phyloP scores from a whole-genome alignment of 305 asterid species.

The Rubia peregrina region DNA sequence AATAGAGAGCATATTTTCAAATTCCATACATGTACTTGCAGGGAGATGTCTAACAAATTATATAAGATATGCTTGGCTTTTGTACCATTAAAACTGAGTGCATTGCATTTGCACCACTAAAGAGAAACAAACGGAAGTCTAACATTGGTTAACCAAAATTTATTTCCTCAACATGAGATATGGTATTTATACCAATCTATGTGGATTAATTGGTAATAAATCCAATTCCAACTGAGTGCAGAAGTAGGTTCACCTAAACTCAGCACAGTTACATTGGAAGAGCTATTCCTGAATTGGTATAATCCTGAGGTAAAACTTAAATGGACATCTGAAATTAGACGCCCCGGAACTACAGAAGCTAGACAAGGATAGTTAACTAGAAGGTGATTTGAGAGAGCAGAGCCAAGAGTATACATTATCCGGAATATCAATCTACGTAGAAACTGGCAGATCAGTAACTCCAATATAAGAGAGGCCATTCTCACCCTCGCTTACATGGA shows the following conservation, averaged over 20 bases:
- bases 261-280: neutral
- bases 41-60: too few species aligned
- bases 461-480: constrained; percentile 9
- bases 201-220: neutral
- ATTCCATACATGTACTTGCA: too few species aligned
- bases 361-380: neutral
- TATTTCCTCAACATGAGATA: neutral
- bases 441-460: neutral
- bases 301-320: neutral
- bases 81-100: neutral
- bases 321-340: neutral
- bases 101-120: neutral
- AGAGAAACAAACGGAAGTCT: neutral
- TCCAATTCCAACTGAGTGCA: neutral
- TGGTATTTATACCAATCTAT: neutral
- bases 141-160: neutral
- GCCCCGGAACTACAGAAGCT: neutral
- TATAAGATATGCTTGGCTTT: too few species aligned
- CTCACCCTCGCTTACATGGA: constrained; percentile 7
- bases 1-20: too few species aligned
- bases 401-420: neutral
- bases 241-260: neutral
- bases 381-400: neutral
- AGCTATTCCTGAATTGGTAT: neutral
- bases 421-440: neutral